Base-by-base conservation (phyloP, 2,329 filamentous ascomycete genomes). In the Epichloe elymi region DNA sequence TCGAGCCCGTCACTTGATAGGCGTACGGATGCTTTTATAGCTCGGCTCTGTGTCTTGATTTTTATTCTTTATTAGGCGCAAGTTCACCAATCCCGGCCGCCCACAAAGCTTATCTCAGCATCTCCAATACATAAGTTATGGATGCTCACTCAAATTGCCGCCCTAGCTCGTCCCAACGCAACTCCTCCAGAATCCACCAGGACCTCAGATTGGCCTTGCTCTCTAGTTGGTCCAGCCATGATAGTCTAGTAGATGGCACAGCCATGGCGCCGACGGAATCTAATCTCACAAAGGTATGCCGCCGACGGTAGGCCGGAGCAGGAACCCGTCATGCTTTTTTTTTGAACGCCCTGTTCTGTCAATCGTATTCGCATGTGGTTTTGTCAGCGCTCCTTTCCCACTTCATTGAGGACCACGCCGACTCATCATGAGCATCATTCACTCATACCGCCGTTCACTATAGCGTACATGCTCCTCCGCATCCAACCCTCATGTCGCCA, bases 401-500 rank as follows among this genome's bases (percentile, higher is more conserved):
- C 38, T 40, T 10, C 38, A 40, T n/a, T 7, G 11, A 15, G 5
- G 4, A 42, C 17, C 40, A 12, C n/a, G 17, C n/a, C 11, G 40
- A 5, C 40, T 23, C 4, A 19, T 42, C 41, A 33, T 41, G 8
- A 30, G 5, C 19, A 30, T 11, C 14, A 42, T 6, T 41, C 30
- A 42, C 43, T 48, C 17, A 48, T 8, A 38, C 19, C 17, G n/a
- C 26, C 44, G 20, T 15, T 11, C 14, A 12, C 23, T 17, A 17
- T 50, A 65, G 62, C 58, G 55, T 47, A 53, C 51, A 23, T 44
- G 43, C 19, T 53, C 52, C 40, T 49, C 54, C 15, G 23, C 46
- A 19, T 55, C 59, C 45, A 68, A 64, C 52, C 75, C 77, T 7
- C 79, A 80, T 55, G 67, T 88, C 40, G 80, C 78, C 35, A 70